Conservation (phyloP, 306 rosid species). For the Casuarina cunninghamiana region DNA sequence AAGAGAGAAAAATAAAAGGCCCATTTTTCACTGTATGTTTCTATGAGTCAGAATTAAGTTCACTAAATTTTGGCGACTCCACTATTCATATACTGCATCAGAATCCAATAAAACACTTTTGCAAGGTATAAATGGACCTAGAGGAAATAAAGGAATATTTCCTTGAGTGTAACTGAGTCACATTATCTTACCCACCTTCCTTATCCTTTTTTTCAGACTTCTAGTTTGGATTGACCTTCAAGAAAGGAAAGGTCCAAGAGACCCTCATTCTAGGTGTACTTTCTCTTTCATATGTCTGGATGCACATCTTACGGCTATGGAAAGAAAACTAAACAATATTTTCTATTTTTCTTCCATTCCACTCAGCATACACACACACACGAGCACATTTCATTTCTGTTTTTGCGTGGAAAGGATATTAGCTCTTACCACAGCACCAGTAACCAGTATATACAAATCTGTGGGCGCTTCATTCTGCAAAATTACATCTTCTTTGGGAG, state of each 20-base stretch:
- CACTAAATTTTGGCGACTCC: neutral
- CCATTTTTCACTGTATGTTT: neutral
- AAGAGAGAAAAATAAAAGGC: neutral
- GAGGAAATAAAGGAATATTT: neutral
- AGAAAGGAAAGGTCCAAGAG: neutral
- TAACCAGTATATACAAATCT: constrained; percentile 70
- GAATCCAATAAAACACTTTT: neutral
- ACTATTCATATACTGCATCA: neutral
- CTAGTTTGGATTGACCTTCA: neutral
- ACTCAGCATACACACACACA: too few species aligned
- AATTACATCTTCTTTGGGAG: constrained; percentile 86
- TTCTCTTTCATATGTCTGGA: neutral
- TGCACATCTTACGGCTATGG: too few species aligned
- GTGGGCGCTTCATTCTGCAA: constrained; percentile 89
- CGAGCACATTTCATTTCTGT: too few species aligned
- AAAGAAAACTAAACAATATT: too few species aligned
- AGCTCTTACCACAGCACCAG: constrained; percentile 65
- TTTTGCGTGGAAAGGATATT: neutral
- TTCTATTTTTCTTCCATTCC: neutral
- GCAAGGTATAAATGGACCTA: neutral
- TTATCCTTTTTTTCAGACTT: neutral
- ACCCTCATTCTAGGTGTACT: neutral
- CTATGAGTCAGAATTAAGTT: neutral
- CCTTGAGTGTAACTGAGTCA: neutral
- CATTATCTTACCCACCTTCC: neutral